Conservation (phyloP, 768 basidiomycete genomes). For the Sistotremastrum suecicum region DNA sequence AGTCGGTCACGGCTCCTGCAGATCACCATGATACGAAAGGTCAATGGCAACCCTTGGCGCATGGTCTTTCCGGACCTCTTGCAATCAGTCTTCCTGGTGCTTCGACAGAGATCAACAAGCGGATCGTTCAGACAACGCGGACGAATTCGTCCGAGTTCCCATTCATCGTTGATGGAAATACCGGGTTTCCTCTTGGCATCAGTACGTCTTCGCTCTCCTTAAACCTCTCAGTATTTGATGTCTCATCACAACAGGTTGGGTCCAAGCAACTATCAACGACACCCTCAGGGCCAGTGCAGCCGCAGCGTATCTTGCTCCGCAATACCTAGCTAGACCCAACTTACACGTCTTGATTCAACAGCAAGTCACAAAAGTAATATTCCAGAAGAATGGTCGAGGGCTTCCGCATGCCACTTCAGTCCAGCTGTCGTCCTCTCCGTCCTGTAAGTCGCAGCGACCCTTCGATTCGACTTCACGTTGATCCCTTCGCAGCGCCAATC, state of each 20-base stretch:
- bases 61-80: constrained; percentile 6
- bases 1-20: constrained; percentile 1
- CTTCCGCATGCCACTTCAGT: not conserved
- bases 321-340: constrained; percentile 1
- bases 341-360: constrained; percentile 3
- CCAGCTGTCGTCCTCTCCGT: not conserved
- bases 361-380: not conserved
- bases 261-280: constrained; percentile 7
- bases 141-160: constrained; percentile 3
- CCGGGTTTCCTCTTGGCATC: constrained; percentile 7
- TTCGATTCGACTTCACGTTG: not conserved
- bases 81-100: constrained; percentile 8
- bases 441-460: not conserved
- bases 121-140: constrained; percentile 6
- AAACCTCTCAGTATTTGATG: not conserved
- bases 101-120: constrained; percentile 5
- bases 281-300: constrained; percentile 6
- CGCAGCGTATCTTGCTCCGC: constrained; percentile 4
- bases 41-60: constrained; percentile 9
- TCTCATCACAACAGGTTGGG: constrained; percentile 5
- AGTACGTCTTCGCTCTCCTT: constrained; percentile 6
- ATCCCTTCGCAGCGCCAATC: not conserved
- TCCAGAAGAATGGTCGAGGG: not conserved
- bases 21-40: constrained; percentile 9
- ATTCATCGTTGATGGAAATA: constrained; percentile 9